phyloP scores from a whole-genome alignment of 2,329 filamentous ascomycete species.

The Claviceps sp. region DNA sequence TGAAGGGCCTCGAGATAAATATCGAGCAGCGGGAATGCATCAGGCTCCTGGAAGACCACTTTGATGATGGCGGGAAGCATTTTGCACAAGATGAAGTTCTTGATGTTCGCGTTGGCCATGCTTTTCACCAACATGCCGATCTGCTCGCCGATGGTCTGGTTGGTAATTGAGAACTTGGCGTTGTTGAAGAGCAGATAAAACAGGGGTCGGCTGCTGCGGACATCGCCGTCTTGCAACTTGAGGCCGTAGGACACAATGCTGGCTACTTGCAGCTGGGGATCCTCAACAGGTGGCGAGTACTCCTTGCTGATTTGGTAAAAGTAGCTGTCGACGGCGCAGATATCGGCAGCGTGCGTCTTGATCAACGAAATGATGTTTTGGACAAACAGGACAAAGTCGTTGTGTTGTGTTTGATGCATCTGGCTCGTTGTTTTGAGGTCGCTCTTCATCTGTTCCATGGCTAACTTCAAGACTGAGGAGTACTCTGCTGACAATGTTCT shows the following conservation, averaged over 20 bases:
- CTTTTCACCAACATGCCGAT: slow-evolving; percentile 30
- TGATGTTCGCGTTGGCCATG: slow-evolving; percentile 31
- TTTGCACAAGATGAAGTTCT: slow-evolving; percentile 33
- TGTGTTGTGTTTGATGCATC: slow-evolving; percentile 26
- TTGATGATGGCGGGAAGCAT: slow-evolving; percentile 42
- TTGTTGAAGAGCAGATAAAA: slow-evolving; percentile 46
- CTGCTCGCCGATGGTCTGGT: slow-evolving; percentile 34
- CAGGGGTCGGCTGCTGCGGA: slow-evolving; percentile 31
- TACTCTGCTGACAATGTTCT: slow-evolving; percentile 27
- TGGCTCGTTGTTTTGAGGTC: slow-evolving; percentile 29
- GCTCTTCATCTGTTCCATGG: slow-evolving; percentile 40
- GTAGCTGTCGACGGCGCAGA: slow-evolving; percentile 40
- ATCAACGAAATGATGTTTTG: slow-evolving; percentile 39
- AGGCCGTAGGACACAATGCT: slow-evolving; percentile 42
- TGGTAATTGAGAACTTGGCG: slow-evolving; percentile 40
- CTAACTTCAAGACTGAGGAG: slow-evolving; percentile 27
- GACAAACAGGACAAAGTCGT: slow-evolving; percentile 36
- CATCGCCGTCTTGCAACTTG: slow-evolving; percentile 38
- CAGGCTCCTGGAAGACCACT: slow-evolving; percentile 19
- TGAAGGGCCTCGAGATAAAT: slow-evolving; percentile 33
- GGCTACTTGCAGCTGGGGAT: slow-evolving; percentile 43
- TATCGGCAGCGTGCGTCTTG: slow-evolving; percentile 37
- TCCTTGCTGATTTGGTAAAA: slow-evolving; percentile 43
- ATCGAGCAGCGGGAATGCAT: slow-evolving; percentile 35
- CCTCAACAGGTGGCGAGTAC: slow-evolving; percentile 40